Evolutionary conservation across 2,329 filamentous ascomycete genomes (phyloP).

Genomic region (Fusarium concolor): DNA sequence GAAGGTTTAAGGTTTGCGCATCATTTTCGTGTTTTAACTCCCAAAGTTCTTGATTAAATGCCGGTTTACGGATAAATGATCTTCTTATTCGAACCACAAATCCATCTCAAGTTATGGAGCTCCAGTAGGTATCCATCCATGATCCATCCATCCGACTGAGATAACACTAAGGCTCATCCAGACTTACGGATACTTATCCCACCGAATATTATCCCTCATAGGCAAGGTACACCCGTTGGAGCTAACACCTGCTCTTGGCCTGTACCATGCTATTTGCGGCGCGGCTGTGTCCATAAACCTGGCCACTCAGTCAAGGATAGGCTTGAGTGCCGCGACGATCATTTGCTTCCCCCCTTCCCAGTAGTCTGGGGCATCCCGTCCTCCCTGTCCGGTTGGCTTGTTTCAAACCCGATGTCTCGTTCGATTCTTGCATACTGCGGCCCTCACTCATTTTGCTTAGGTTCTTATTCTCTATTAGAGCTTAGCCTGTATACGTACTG

Average conservation of each 20-base stretch:
- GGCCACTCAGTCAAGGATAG: slow-evolving; percentile 27
- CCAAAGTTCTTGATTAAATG: background rate
- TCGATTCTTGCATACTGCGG: slow-evolving; percentile 46
- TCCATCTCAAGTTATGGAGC: slow-evolving; percentile 1
- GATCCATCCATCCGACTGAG: background rate
- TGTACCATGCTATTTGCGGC: slow-evolving; percentile 44
- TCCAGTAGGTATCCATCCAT: background rate
- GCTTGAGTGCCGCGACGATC: slow-evolving; percentile 47
- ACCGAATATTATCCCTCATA: background rate
- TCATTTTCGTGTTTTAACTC: background rate
- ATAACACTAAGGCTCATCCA: background rate
- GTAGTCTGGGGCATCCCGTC: slow-evolving; percentile 47
- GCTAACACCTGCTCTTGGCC: slow-evolving; percentile 7
- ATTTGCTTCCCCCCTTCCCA: slow-evolving; percentile 43
- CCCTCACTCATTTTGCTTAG: slow-evolving; percentile 34
- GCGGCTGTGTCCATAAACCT: slow-evolving; percentile 43
- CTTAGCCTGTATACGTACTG: background rate
- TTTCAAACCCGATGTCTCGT: slow-evolving; percentile 45
- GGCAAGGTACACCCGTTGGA: slow-evolving; percentile 4
- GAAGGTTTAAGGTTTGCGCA: background rate
- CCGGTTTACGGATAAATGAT: background rate
- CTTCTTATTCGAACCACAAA: background rate
- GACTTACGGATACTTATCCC: slow-evolving; percentile 1
- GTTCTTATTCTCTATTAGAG: background rate
- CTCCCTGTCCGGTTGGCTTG: slow-evolving; percentile 33